A percentile compares a stretch with the other conserved stretches of the same genome.
Conservation (phyloP, 2,329 filamentous ascomycete species). For the Calonectria ilicicola region DNA sequence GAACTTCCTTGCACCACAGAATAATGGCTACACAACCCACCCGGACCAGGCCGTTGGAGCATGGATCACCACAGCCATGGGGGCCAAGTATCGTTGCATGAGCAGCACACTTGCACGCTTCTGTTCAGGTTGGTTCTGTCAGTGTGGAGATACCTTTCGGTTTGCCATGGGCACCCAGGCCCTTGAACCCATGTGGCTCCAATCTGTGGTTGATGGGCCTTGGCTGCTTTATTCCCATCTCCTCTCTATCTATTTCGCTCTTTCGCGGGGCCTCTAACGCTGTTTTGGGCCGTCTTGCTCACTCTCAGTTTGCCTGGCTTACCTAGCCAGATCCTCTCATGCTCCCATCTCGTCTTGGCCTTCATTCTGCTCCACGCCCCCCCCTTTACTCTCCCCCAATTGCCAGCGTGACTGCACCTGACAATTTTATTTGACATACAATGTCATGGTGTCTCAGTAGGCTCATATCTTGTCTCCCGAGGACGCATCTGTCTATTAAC, state of each 20-base stretch:
- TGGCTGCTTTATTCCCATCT: conserved; percentile 9
- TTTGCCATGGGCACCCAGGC: conserved; percentile 19
- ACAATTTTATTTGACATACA: not conserved
- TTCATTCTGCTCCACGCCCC: not conserved
- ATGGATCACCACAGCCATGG: conserved; percentile 24
- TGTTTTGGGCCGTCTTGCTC: not conserved
- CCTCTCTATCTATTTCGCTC: conserved; percentile 4
- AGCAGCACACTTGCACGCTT: conserved; percentile 18
- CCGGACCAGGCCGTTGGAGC: conserved; percentile 24
- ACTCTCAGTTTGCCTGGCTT: not conserved
- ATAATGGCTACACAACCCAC: conserved; percentile 19
- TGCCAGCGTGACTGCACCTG: not conserved
- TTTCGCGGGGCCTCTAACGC: conserved; percentile 6
- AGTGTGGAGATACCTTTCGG: conserved; percentile 23
- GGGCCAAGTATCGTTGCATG: conserved; percentile 26
- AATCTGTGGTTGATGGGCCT: conserved; percentile 14
- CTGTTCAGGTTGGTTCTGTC: conserved; percentile 20
- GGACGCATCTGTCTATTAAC: not conserved
- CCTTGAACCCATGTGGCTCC: conserved; percentile 17
- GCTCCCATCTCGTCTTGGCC: not conserved
- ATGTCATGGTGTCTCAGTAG: not conserved
- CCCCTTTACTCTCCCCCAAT: not conserved
- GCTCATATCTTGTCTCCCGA: not conserved
- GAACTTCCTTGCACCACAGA: conserved; percentile 16
- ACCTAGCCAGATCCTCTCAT: not conserved